Evolutionary conservation across 164 flowering plant genomes (phyloP), one percentile per base, ranked within the genome.

Genomic region (Kalanchoe fedtschenkoi): DNA sequence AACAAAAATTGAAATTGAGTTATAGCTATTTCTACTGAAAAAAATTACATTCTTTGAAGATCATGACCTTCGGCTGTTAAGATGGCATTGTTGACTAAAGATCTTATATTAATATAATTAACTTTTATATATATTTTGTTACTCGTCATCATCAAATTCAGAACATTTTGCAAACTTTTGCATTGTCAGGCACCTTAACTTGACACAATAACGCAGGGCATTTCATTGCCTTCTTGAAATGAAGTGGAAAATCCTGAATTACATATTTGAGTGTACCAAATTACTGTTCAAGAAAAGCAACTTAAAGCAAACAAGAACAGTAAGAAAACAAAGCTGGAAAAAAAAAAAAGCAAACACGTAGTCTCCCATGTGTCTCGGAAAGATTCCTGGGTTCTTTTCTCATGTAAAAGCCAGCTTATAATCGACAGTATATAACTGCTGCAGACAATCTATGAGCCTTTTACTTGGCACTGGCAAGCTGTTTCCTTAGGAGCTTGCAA

Each of bases 381-480:
- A 47, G 55, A 22, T 47, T 47, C 14, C 24, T 8, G 30, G 6
- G 4, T 22, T 15, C 10, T 47, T 47, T 24, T 47, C 1, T 29
- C 30, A 8, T 47, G 55, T 11, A 47, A 19, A 21, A 22, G 55
- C 55, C 55, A 47, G 56, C 56, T 8, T 29, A 24, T 16, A 47
- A 24, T 47, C 15, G 13, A 47, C 21, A 13, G 17, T 24, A 17
- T 10, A 1, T 51, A 22, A 47, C 29, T 47, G 55, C 29, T 47
- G 55, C 29, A 24, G 28, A 47, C 30, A 5, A 7, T 26, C 16
- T 32, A 51, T 26, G n/a, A 51, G 10, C 56, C 32, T 47, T 22
- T 47, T 88, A 88, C 79, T 88, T 84, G 72, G 91, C 79, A 35
- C 77, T 79, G 65, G 87, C 85, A 16, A 91, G 87, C 78, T 87